Conservation (phyloP, 2,329 filamentous ascomycete species). For the Bipolaris oryzae region DNA sequence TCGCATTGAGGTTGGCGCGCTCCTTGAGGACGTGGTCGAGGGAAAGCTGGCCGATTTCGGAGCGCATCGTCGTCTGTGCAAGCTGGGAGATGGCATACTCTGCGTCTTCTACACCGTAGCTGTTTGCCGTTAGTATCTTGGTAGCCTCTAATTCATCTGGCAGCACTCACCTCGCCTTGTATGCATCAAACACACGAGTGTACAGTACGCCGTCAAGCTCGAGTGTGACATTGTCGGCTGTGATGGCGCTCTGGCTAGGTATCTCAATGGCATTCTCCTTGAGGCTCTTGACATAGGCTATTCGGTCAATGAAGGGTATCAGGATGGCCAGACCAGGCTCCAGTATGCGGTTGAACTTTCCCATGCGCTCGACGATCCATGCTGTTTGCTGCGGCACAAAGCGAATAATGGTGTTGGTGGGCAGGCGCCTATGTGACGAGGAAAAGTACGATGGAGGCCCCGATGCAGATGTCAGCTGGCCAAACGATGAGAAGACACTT, state of each 20-base stretch:
- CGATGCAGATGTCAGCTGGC: conserved; percentile 30
- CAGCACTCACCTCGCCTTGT: conserved; percentile 82
- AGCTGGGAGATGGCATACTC: conserved; percentile 98
- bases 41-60: conserved; percentile 93
- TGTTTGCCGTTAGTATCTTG: conserved; percentile 48
- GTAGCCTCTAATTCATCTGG: background rate
- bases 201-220: conserved; percentile 96
- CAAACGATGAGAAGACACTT: conserved; percentile 39
- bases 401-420: conserved; percentile 91
- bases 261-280: conserved; percentile 98
- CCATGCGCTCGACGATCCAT: conserved; percentile 99
- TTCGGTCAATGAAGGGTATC: conserved; percentile 89
- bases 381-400: conserved; percentile 99
- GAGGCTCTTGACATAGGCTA: conserved; percentile 96
- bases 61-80: conserved; percentile 98
- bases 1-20: conserved; percentile 91
- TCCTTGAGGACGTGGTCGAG: conserved; percentile 98
- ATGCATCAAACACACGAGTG: conserved; percentile 95
- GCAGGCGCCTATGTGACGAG: conserved; percentile 67
- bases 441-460: conserved; percentile 80
- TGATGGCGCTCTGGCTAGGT: conserved; percentile 95
- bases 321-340: conserved; percentile 89
- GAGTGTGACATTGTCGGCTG: conserved; percentile 95
- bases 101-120: conserved; percentile 97
- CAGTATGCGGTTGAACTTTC: conserved; percentile 91